Percentiles rank a stretch among this genome's conserved stretches.
These are phyloP conservation scores for Blastosporella zonata DNA, from an alignment of 1,284 basidiomycete species.

Conservation along the genomic window DNA sequence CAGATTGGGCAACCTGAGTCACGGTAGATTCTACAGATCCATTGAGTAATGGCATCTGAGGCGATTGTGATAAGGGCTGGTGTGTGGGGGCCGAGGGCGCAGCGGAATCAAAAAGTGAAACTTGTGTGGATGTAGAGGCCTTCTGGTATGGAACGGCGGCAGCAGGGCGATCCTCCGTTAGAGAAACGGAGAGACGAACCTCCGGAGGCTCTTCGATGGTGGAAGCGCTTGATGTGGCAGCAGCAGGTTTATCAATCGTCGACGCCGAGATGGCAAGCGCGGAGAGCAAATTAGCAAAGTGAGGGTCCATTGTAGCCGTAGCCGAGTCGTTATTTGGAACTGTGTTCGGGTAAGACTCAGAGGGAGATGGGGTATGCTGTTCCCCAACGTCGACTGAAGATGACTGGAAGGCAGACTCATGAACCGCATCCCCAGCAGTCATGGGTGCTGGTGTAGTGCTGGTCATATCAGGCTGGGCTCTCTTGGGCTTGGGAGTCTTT, in stretches of 20 bases:
- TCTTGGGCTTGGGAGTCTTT: slow-evolving; percentile 28
- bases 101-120: background rate
- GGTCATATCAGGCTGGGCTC: slow-evolving; percentile 21
- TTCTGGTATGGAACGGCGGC: slow-evolving; percentile 21
- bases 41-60: slow-evolving; percentile 5
- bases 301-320: slow-evolving; percentile 50
- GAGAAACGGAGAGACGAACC: slow-evolving; percentile 21
- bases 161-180: slow-evolving; percentile 27
- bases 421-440: slow-evolving; percentile 33
- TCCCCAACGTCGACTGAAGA: slow-evolving; percentile 60
- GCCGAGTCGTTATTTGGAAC: slow-evolving; percentile 17
- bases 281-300: slow-evolving; percentile 65
- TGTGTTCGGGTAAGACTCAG: slow-evolving; percentile 26
- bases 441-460: slow-evolving; percentile 20
- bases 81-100: background rate
- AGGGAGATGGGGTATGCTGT: slow-evolving; percentile 61
- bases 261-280: slow-evolving; percentile 61
- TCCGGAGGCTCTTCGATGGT: background rate
- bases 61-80: background rate
- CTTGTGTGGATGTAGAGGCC: background rate
- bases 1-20: slow-evolving; percentile 9
- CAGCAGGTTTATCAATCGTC: slow-evolving; percentile 2
- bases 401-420: slow-evolving; percentile 65
- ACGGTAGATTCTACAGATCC: slow-evolving; percentile 1
- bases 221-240: slow-evolving; percentile 1